Percentiles rank a stretch among this genome's conserved stretches.
These are phyloP conservation scores for Ampelomyces quisqualis DNA, from an alignment of 2,329 filamentous ascomycete genomes.

Conservation along the genomic window DNA sequence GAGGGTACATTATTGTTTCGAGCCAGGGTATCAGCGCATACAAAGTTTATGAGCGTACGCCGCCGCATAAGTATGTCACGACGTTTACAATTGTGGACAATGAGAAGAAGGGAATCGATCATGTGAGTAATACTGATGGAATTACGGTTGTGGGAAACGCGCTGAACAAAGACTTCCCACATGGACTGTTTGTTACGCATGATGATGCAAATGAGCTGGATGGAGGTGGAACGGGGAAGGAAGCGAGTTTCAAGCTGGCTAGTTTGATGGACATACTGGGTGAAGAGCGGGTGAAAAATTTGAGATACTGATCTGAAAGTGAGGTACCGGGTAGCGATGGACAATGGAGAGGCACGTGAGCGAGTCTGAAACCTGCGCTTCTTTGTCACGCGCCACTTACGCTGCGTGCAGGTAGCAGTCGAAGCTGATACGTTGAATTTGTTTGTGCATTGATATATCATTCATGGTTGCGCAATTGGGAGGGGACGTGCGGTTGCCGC, in stretches of 20 bases:
- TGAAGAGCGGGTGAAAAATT: constrained; percentile 16
- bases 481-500: too few relatives aligned
- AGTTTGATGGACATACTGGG: constrained; percentile 33
- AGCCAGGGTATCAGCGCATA: constrained; percentile 57
- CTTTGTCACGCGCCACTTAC: too few relatives aligned
- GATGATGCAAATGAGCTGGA: constrained; percentile 57
- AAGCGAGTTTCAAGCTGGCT: constrained; percentile 55
- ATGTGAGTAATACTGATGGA: constrained; percentile 57
- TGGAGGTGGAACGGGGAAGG: constrained; percentile 48
- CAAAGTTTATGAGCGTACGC: constrained; percentile 53
- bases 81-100: constrained; percentile 53
- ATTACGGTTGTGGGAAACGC: constrained; percentile 50
- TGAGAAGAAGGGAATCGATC: constrained; percentile 48
- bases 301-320: constrained; percentile 20
- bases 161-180: constrained; percentile 42
- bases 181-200: constrained; percentile 54
- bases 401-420: too few relatives aligned
- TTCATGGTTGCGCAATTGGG: too few relatives aligned
- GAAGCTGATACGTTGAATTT: too few relatives aligned
- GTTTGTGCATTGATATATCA: too few relatives aligned
- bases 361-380: neutral
- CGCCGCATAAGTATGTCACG: constrained; percentile 53
- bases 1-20: constrained; percentile 56
- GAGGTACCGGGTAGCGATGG: too few relatives aligned
- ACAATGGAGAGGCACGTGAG: too few relatives aligned